Percentiles rank a stretch among this genome's conserved stretches.
These are phyloP conservation scores for Trichoderma polysporum DNA, from an alignment of 2,329 filamentous ascomycete genomes.

Conservation along the genomic window DNA sequence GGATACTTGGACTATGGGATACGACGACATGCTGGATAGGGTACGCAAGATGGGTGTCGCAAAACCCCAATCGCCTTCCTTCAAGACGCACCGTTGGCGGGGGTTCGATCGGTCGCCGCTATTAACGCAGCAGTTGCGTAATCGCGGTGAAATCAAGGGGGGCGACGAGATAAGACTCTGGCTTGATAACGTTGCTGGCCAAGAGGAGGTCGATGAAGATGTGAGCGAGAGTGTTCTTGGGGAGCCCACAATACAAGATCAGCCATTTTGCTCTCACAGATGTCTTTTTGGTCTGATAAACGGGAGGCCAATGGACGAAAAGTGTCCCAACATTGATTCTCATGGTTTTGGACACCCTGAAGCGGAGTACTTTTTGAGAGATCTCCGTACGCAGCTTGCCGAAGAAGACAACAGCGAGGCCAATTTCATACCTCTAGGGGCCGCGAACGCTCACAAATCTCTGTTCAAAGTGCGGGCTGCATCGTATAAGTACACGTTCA, in stretches of 20 bases:
- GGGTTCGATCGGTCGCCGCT: slow-evolving; percentile 25
- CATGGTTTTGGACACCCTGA: not conserved
- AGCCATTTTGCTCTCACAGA: slow-evolving; percentile 31
- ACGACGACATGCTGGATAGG: slow-evolving; percentile 31
- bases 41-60: slow-evolving; percentile 29
- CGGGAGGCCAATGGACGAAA: slow-evolving; percentile 27
- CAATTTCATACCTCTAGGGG: not conserved
- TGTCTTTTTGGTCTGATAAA: slow-evolving; percentile 31
- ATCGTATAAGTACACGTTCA: not conserved
- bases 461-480: not conserved
- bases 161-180: not conserved
- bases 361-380: not conserved
- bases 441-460: not conserved
- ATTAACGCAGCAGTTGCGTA: not conserved
- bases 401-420: not conserved
- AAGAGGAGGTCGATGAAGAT: not conserved
- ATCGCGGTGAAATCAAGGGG: not conserved
- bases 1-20: slow-evolving; percentile 37
- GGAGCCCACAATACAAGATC: slow-evolving; percentile 19
- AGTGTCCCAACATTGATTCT: slow-evolving; percentile 1
- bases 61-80: slow-evolving; percentile 24
- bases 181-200: not conserved
- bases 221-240: not conserved
- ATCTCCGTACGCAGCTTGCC: not conserved
- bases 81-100: slow-evolving; percentile 32